Percentiles rank a stretch among this genome's conserved stretches.
phyloP scores from a whole-genome alignment of 2,329 filamentous ascomycete species.

The Ceratocystis colombiana region DNA sequence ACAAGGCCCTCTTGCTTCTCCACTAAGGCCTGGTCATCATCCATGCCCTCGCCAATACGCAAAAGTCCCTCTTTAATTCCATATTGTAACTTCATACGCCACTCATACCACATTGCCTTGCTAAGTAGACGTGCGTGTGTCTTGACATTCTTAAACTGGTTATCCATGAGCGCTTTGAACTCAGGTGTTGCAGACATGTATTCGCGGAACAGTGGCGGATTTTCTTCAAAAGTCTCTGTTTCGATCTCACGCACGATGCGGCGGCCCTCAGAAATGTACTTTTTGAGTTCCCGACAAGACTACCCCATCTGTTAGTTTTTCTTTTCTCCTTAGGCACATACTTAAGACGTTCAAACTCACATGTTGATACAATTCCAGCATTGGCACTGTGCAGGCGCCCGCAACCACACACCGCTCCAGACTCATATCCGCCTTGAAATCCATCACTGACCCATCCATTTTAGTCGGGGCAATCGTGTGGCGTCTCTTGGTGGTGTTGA shows the following conservation, averaged over 20 bases:
- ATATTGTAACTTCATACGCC: slow-evolving; percentile 78
- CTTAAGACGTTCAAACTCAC: slow-evolving; percentile 14
- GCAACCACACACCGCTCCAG: slow-evolving; percentile 76
- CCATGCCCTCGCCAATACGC: slow-evolving; percentile 66
- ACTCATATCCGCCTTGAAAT: slow-evolving; percentile 43
- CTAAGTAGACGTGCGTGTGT: slow-evolving; percentile 80
- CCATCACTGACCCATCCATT: slow-evolving; percentile 36
- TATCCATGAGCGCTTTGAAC: slow-evolving; percentile 80
- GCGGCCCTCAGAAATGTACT: slow-evolving; percentile 88
- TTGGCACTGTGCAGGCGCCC: slow-evolving; percentile 81
- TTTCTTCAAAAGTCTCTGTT: slow-evolving; percentile 75
- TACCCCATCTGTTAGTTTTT: slow-evolving; percentile 38
- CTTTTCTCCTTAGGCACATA: not conserved
- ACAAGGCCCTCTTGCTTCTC: slow-evolving; percentile 59
- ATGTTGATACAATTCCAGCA: slow-evolving; percentile 78
- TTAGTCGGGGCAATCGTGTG: slow-evolving; percentile 61
- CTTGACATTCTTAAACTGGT: slow-evolving; percentile 95
- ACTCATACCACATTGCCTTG: slow-evolving; percentile 97
- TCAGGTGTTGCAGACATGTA: slow-evolving; percentile 79
- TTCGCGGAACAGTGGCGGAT: slow-evolving; percentile 82
- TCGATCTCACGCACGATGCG: slow-evolving; percentile 87
- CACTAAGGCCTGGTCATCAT: slow-evolving; percentile 58
- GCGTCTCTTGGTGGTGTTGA: slow-evolving; percentile 88
- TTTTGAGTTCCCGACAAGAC: slow-evolving; percentile 89
- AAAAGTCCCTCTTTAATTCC: slow-evolving; percentile 72